Conservation (phyloP, 352 stramenopile species). For the Globisporangium iwayamae region DNA sequence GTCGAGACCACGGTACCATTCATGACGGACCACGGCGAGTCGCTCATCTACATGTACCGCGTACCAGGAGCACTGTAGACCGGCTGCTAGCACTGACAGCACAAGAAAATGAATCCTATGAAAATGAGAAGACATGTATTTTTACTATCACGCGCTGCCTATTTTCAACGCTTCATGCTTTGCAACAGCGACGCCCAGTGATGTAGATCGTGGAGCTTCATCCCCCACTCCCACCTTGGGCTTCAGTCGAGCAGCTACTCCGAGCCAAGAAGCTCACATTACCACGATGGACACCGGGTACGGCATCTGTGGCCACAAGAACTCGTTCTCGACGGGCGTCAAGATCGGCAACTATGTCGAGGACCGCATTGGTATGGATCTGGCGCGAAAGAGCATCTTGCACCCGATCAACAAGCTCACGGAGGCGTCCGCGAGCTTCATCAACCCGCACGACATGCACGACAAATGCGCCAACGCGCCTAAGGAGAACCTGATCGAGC, state of each 20-base stretch:
- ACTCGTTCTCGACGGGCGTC: constrained; percentile 66
- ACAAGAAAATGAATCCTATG: neutral
- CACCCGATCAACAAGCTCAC: constrained; percentile 42
- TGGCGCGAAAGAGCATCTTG: constrained; percentile 34
- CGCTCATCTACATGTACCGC: constrained; percentile 44
- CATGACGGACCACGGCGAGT: constrained; percentile 50
- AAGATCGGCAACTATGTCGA: constrained; percentile 86
- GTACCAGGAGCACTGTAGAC: constrained; percentile 18
- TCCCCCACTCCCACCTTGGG: too few relatives aligned
- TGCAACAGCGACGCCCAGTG: neutral
- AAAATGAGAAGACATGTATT: neutral
- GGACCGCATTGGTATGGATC: constrained; percentile 55
- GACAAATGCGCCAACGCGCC: constrained; percentile 50
- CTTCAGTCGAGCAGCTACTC: too few relatives aligned
- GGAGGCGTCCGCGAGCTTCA: constrained; percentile 52
- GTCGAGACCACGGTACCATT: constrained; percentile 49
- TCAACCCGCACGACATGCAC: constrained; percentile 47
- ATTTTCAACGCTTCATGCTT: neutral
- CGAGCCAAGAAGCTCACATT: too few relatives aligned
- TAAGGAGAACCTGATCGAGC: constrained; percentile 44
- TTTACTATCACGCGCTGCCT: neutral
- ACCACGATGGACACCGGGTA: constrained; percentile 45
- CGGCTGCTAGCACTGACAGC: neutral
- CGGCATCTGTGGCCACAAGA: constrained; percentile 82
- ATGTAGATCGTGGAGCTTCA: neutral